Evolutionary conservation across 129 eudicot genomes (phyloP).

Genomic region (Rutidosis leptorrhynchoides): DNA sequence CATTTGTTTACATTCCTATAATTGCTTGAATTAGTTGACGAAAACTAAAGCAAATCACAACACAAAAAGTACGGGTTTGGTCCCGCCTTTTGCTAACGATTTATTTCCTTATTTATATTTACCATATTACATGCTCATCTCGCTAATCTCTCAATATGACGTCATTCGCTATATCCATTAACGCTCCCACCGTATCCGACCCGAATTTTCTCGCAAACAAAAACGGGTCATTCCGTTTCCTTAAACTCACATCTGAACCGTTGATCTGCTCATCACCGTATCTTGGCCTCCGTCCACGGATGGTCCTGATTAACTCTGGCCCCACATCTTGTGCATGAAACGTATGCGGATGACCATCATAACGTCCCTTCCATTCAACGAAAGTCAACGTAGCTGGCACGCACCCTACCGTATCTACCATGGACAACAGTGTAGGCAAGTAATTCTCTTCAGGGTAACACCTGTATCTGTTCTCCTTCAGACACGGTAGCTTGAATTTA

Average conservation of each 20-base stretch:
- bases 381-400: conserved; percentile 73
- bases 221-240: conserved; percentile 46
- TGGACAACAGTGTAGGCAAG: conserved; percentile 71
- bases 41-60: not conserved
- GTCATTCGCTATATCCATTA: conserved; percentile 53
- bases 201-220: conserved; percentile 83
- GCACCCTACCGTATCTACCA: conserved; percentile 63
- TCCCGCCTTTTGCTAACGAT: conserved; percentile 41
- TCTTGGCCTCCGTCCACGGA: conserved; percentile 52
- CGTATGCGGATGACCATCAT: conserved; percentile 73
- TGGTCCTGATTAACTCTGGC: conserved; percentile 47
- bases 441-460: conserved; percentile 97
- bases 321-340: conserved; percentile 49
- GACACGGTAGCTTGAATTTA: conserved; percentile 69
- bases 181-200: conserved; percentile 39
- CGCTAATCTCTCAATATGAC: conserved; percentile 51
- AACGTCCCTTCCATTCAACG: conserved; percentile 71
- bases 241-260: conserved; percentile 45
- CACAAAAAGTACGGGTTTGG: conserved; percentile 48
- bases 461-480: conserved; percentile 30
- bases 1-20: not conserved
- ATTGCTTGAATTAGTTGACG: not conserved
- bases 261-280: conserved; percentile 57
- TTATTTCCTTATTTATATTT: not conserved
- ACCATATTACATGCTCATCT: not conserved